Evolutionary conservation across 768 basidiomycete species (phyloP).

Genomic region (Cystobasidium tubakii): DNA sequence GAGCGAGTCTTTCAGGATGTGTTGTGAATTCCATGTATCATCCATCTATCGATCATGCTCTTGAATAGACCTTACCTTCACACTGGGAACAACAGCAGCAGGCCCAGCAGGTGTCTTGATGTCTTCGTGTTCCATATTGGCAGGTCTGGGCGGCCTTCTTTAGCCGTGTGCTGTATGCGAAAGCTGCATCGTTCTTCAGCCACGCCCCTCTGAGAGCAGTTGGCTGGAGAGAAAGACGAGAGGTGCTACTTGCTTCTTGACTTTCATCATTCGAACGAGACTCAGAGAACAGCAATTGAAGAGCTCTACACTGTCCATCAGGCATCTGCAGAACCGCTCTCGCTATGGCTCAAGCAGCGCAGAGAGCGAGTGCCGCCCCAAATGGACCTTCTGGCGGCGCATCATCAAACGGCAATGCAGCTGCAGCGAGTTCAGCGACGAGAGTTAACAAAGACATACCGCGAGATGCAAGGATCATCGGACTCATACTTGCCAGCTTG

Average conservation of each 20-base stretch:
- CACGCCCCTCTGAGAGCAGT: neutral
- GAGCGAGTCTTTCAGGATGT: neutral
- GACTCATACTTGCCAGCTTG: conserved; percentile 51
- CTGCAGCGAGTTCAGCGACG: neutral
- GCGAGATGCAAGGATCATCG: conserved; percentile 51
- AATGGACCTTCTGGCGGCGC: neutral
- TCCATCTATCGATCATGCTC: neutral
- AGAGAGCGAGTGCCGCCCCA: conserved; percentile 4
- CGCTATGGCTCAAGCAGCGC: neutral
- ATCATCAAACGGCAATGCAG: neutral
- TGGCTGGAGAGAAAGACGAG: neutral
- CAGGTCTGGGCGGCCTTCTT: neutral
- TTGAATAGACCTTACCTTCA: neutral
- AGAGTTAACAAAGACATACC: conserved; percentile 46
- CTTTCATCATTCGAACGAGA: neutral
- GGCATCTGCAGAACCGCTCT: neutral
- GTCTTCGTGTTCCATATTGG: neutral
- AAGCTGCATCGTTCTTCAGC: neutral
- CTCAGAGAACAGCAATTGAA: too few relatives aligned
- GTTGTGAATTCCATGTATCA: neutral
- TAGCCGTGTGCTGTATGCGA: neutral
- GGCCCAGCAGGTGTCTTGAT: neutral
- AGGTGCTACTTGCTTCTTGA: neutral
- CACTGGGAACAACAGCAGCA: neutral
- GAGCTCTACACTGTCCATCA: too few relatives aligned